Evolutionary conservation across 2,329 filamentous ascomycete species (phyloP).

Genomic region (Neonectria punicea): DNA sequence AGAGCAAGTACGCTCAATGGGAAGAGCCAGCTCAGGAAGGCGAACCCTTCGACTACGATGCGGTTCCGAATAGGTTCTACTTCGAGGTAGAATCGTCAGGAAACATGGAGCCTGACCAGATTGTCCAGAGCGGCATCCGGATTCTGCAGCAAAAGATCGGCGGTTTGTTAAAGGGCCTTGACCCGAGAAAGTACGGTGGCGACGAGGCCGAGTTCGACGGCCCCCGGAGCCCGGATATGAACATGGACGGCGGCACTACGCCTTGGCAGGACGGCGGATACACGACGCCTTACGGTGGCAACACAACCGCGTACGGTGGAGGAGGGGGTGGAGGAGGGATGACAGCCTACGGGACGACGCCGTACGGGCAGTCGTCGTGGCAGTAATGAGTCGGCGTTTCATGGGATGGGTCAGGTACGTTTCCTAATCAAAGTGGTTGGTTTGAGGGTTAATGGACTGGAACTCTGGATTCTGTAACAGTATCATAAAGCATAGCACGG

Average conservation of each 20-base stretch:
- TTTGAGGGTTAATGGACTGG: constrained; percentile 23
- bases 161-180: constrained; percentile 71
- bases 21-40: constrained; percentile 84
- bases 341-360: constrained; percentile 72
- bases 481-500: constrained; percentile 43
- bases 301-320: constrained; percentile 72
- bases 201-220: constrained; percentile 70
- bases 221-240: constrained; percentile 72
- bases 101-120: constrained; percentile 87
- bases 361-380: constrained; percentile 63
- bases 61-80: constrained; percentile 86
- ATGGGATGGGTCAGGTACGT: constrained; percentile 33
- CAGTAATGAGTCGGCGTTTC: constrained; percentile 48
- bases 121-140: constrained; percentile 88
- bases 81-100: constrained; percentile 92
- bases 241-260: constrained; percentile 65
- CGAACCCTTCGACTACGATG: constrained; percentile 91
- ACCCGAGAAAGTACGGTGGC: constrained; percentile 59
- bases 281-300: constrained; percentile 72
- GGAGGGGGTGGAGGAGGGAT: constrained; percentile 65
- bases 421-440: constrained; percentile 35
- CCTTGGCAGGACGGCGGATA: constrained; percentile 73
- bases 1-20: constrained; percentile 81
- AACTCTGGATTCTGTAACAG: constrained; percentile 35
- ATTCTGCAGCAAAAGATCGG: constrained; percentile 92